A percentile compares a stretch with the other conserved stretches of the same genome.
Evolutionary conservation across 2,329 filamentous ascomycete genomes (phyloP).

Genomic region (Monilinia laxa): DNA sequence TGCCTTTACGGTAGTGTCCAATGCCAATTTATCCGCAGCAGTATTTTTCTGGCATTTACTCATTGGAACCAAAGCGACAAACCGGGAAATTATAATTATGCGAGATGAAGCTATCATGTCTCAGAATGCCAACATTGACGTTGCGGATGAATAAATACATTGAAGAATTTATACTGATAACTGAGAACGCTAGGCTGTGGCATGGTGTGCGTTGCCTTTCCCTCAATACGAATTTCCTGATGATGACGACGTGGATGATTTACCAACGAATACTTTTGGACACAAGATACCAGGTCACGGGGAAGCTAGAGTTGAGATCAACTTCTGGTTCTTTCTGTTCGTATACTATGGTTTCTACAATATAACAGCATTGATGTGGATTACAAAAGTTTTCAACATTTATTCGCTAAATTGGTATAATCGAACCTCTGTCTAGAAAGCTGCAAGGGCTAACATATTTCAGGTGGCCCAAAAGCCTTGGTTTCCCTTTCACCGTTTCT

Average conservation of each 20-base stretch:
- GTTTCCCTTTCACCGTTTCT: conserved; percentile 63
- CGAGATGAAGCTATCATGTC: background rate
- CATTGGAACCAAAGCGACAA: background rate
- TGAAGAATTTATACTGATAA: background rate
- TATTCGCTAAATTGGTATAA: conserved; percentile 65
- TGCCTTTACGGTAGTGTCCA: background rate
- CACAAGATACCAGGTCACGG: conserved; percentile 60
- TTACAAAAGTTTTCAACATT: conserved; percentile 70
- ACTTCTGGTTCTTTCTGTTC: conserved; percentile 71
- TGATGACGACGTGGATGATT: conserved; percentile 42
- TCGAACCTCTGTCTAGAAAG: background rate
- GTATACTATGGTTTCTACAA: conserved; percentile 71
- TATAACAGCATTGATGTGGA: conserved; percentile 65
- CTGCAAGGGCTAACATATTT: background rate
- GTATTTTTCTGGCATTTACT: background rate
- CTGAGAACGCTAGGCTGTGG: conserved; percentile 50
- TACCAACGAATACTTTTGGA: conserved; percentile 28
- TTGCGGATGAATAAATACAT: background rate
- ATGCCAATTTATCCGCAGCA: background rate
- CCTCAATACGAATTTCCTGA: conserved; percentile 58
- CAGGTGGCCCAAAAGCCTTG: conserved; percentile 61
- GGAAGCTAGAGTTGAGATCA: conserved; percentile 60
- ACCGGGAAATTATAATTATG: background rate
- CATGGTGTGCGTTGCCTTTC: conserved; percentile 65
- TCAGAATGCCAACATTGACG: background rate